Evolutionary conservation across 306 rosid genomes (phyloP), one percentile per base, ranked within the genome.

Genomic region (Lathyrus tuberosus): DNA sequence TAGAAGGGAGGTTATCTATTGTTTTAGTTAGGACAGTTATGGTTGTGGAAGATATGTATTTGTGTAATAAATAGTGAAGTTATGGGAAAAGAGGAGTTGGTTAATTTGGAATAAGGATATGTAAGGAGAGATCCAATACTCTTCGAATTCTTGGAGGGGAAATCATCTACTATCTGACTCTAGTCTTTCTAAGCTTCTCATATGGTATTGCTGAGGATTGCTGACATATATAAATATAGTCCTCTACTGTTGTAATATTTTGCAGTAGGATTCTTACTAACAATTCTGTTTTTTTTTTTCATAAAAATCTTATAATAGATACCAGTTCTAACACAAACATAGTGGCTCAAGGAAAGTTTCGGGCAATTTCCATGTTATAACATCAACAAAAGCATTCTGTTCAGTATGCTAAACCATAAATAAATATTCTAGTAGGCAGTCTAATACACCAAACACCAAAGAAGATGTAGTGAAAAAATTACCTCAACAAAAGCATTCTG

Each of bases 401-500:
- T n/a, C 52, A 49, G 12, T 43, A 43, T 24, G 28, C 46, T 48
- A 58, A 49, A 49, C 56, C 48, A 52, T 10, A 28, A 15, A 24
- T 2, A 51, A 54, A 16, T 15, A 24, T 46, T 54, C 20, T 47
- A 42, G 51, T 46, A 33, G 0, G 38, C 8, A 33, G 33, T 68
- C 52, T 13, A 30, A 15, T 30, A 38, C 9, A 8, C n/a, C n/a
- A n/a, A n/a, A n/a, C n/a, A n/a, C n/a, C 35, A 46, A 4, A 57
- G 51, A 52, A 12, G 52, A 48, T 7, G 57, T 15, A 16, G 26
- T 30, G 11, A 43, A 37, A 44, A 40, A 28, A 4, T 49, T 77
- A 92, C 98, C 95, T 89, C 47, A 80, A 53, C 9, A 66, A 66
- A 75, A 60, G 67, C 48, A 33, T 15, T 51, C 6, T 2, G 0